phyloP scores from a whole-genome alignment of 306 rosid genomes.

The Pyrus communis region DNA sequence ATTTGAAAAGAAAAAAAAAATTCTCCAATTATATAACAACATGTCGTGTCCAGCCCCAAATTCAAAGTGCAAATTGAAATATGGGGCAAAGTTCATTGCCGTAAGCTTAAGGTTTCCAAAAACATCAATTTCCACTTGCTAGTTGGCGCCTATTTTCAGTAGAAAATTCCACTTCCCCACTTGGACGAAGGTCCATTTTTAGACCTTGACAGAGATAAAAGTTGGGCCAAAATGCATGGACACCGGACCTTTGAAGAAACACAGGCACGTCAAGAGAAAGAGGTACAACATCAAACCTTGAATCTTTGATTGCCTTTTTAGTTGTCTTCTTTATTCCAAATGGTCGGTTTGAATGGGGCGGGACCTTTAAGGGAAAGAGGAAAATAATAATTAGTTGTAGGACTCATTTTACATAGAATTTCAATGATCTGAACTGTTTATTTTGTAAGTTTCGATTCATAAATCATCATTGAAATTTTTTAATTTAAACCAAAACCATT shows the following conservation, averaged over 20 bases:
- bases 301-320: background rate
- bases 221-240: background rate
- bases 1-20: too few relatives aligned
- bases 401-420: rapidly evolving
- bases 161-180: background rate
- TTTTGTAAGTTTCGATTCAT: too few relatives aligned
- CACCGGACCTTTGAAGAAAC: background rate
- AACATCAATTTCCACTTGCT: background rate
- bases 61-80: too few relatives aligned
- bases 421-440: too few relatives aligned
- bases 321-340: background rate
- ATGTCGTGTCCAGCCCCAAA: too few relatives aligned
- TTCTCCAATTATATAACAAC: too few relatives aligned
- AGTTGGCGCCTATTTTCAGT: background rate
- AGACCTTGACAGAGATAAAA: background rate
- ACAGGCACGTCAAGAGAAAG: background rate
- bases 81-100: too few relatives aligned
- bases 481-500: too few relatives aligned
- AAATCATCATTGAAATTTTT: too few relatives aligned
- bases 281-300: background rate
- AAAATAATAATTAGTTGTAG: too few relatives aligned
- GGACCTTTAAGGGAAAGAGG: too few relatives aligned
- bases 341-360: background rate
- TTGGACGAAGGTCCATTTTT: background rate
- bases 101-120: too few relatives aligned